Percentiles rank a stretch among this genome's conserved stretches.
Conservation (phyloP, 305 asterid genomes). For the Fraxinus xanthoxyloides region DNA sequence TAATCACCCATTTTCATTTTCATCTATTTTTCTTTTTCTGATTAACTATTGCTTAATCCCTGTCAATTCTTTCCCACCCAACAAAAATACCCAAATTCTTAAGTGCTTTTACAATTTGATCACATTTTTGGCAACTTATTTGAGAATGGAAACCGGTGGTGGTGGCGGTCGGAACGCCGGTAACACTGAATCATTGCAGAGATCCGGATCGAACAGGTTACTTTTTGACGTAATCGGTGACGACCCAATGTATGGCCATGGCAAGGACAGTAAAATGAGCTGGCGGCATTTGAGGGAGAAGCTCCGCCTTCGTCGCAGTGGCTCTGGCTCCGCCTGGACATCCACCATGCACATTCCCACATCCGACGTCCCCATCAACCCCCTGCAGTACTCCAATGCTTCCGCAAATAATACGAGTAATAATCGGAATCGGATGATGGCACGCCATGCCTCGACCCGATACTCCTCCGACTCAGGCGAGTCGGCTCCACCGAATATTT, state of each 20-base stretch:
- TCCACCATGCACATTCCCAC: constrained; percentile 20
- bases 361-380: constrained; percentile 11
- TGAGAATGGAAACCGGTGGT: constrained; percentile 21
- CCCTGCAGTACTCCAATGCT: neutral
- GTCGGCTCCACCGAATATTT: neutral
- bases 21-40: neutral
- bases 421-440: neutral
- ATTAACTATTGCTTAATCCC: neutral
- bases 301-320: constrained; percentile 31
- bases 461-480: neutral
- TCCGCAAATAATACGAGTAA: neutral
- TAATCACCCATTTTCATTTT: neutral
- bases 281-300: constrained; percentile 38
- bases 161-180: neutral
- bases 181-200: constrained; percentile 5
- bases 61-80: neutral
- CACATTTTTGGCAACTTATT: neutral
- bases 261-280: constrained; percentile 1
- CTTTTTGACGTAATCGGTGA: constrained; percentile 30
- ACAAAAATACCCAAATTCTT: neutral
- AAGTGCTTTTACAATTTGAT: neutral
- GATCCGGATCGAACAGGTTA: constrained; percentile 30
- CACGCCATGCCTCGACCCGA: neutral
- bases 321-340: constrained; percentile 21
- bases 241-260: constrained; percentile 5